phyloP scores from a whole-genome alignment of 192 early-diverging fungal genomes.

The Podila verticillata region DNA sequence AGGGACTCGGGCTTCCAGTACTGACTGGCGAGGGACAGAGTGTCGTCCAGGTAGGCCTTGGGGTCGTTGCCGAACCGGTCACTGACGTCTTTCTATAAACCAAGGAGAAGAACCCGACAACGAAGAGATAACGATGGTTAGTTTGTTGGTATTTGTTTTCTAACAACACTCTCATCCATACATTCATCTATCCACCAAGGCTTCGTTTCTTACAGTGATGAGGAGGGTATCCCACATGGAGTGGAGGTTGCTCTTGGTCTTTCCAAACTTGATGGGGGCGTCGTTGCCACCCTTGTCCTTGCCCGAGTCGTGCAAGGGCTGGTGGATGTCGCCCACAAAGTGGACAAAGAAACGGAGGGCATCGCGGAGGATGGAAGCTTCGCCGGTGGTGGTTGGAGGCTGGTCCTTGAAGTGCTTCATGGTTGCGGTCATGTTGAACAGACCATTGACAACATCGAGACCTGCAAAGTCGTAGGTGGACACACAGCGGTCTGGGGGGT shows the following conservation, averaged over 20 bases:
- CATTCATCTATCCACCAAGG: too few relatives aligned
- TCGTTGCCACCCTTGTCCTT: constrained; percentile 33
- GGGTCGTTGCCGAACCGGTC: constrained; percentile 29
- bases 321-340: constrained; percentile 59
- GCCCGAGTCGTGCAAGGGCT: constrained; percentile 54
- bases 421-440: constrained; percentile 51
- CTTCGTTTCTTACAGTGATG: constrained; percentile 31
- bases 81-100: constrained; percentile 27
- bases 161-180: too few relatives aligned
- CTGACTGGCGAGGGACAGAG: constrained; percentile 8
- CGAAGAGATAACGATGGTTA: too few relatives aligned
- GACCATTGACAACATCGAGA: constrained; percentile 45
- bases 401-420: constrained; percentile 26
- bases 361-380: constrained; percentile 7
- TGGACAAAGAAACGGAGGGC: constrained; percentile 57
- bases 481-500: constrained; percentile 49
- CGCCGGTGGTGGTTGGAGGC: constrained; percentile 17
- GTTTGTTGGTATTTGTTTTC: not conserved
- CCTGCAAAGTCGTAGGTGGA: constrained; percentile 26
- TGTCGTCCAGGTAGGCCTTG: constrained; percentile 42
- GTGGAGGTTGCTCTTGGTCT: constrained; percentile 43
- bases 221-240: constrained; percentile 49
- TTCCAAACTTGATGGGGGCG: constrained; percentile 38
- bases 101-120: too few relatives aligned
- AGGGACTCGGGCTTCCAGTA: constrained; percentile 21